Conservation (phyloP, 352 stramenopile genomes). For the Globisporangium okanoganense region DNA sequence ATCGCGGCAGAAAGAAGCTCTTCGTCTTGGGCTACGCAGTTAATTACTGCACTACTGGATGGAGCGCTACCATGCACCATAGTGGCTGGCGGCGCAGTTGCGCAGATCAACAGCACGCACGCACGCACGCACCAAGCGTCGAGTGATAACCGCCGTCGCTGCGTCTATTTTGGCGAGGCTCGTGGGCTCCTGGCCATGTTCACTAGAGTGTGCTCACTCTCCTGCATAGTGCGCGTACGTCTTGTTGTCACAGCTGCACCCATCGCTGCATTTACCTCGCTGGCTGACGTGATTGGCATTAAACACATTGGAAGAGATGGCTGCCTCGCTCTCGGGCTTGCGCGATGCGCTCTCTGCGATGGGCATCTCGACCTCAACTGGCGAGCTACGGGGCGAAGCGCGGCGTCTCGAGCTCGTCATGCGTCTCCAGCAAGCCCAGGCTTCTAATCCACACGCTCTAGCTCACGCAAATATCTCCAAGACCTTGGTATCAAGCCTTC, state of each 20-base stretch:
- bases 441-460: background rate
- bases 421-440: constrained; percentile 18
- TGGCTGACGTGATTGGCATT: background rate
- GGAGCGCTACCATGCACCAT: too few species aligned
- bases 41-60: too few species aligned
- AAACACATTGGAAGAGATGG: background rate
- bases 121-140: too few species aligned
- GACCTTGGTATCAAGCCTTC: background rate
- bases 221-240: too few species aligned
- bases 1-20: too few species aligned
- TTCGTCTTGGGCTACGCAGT: too few species aligned
- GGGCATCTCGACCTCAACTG: background rate
- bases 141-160: background rate
- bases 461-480: background rate
- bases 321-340: background rate
- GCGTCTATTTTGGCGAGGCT: background rate
- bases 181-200: too few species aligned
- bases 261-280: background rate
- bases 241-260: too few species aligned
- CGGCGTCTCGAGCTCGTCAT: constrained; percentile 27
- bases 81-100: too few species aligned
- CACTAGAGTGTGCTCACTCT: too few species aligned
- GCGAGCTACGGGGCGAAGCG: constrained; percentile 26
- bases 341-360: background rate
- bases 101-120: too few species aligned